Conservation (phyloP, 78 protist species). For the Chrysochromulina parva region DNA sequence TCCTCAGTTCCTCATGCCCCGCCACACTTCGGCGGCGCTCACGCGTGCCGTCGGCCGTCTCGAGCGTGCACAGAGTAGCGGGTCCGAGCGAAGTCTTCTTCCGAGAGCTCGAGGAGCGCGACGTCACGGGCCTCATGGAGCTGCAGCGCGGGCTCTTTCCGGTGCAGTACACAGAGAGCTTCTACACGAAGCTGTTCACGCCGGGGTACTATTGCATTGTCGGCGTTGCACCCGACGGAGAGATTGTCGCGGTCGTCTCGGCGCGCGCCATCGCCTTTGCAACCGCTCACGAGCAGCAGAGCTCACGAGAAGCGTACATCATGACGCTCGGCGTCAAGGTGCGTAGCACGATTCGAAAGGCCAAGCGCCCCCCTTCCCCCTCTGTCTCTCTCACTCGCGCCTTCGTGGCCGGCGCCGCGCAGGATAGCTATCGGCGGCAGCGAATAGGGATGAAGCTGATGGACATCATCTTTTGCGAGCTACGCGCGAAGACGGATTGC, state of each 20-base stretch:
- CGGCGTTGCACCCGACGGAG: neutral
- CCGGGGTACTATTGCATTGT: neutral
- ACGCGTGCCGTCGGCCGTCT: no score
- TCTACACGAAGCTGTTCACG: neutral
- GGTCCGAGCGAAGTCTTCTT: no score
- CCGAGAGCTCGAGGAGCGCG: neutral
- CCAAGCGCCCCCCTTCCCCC: no score
- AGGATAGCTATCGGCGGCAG: neutral
- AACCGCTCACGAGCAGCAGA: neutral
- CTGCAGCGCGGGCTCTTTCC: neutral
- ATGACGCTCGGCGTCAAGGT: neutral
- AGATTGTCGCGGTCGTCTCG: neutral
- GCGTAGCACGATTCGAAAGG: no score
- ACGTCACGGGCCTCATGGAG: neutral
- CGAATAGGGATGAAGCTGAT: neutral
- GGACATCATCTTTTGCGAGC: neutral
- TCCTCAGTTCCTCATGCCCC: no score
- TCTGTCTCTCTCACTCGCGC: no score
- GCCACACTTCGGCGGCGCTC: no score
- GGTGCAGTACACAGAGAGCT: neutral
- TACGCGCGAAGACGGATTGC: neutral
- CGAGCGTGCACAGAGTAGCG: no score
- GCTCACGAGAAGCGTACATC: neutral
- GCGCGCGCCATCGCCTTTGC: neutral
- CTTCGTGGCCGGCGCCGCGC: no score